These are phyloP conservation scores for Pterula multifida DNA, from an alignment of 1,284 basidiomycete genomes.

Conservation along the genomic window DNA sequence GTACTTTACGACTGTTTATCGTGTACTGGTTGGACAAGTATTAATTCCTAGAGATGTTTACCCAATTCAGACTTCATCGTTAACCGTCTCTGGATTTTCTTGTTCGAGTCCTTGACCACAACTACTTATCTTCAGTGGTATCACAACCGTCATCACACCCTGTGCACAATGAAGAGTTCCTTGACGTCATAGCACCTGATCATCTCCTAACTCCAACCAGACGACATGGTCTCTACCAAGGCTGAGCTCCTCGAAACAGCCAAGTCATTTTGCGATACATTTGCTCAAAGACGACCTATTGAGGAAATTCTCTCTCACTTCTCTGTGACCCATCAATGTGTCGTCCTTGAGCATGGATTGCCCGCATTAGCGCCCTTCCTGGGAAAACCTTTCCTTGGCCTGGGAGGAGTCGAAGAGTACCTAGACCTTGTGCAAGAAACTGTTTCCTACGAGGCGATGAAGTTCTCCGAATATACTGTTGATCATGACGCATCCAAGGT, in stretches of 20 bases:
- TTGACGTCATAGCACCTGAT: background rate
- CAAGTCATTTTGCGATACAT: slow-evolving; percentile 37
- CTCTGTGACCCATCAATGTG: slow-evolving; percentile 29
- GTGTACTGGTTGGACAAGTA: too few relatives aligned
- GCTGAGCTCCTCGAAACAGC: slow-evolving; percentile 31
- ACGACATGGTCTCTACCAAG: slow-evolving; percentile 13
- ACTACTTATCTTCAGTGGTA: too few relatives aligned
- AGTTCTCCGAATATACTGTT: slow-evolving; percentile 29
- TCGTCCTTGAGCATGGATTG: slow-evolving; percentile 47
- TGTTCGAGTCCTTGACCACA: too few relatives aligned
- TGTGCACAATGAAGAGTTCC: too few relatives aligned
- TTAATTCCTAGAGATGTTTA: too few relatives aligned
- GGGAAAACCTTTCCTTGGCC: slow-evolving; percentile 35
- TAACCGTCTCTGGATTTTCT: too few relatives aligned
- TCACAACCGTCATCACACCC: too few relatives aligned
- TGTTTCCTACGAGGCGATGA: slow-evolving; percentile 28
- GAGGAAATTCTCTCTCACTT: slow-evolving; percentile 37
- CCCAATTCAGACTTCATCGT: too few relatives aligned
- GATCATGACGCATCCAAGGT: slow-evolving; percentile 34
- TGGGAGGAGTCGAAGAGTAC: slow-evolving; percentile 32
- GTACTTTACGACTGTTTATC: too few relatives aligned
- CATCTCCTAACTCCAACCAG: background rate
- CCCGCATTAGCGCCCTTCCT: slow-evolving; percentile 44
- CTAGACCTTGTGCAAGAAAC: slow-evolving; percentile 33
- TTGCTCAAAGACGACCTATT: slow-evolving; percentile 30